phyloP scores from a whole-genome alignment of 192 early-diverging fungal genomes.

The Rhizoclosmatium globosum region DNA sequence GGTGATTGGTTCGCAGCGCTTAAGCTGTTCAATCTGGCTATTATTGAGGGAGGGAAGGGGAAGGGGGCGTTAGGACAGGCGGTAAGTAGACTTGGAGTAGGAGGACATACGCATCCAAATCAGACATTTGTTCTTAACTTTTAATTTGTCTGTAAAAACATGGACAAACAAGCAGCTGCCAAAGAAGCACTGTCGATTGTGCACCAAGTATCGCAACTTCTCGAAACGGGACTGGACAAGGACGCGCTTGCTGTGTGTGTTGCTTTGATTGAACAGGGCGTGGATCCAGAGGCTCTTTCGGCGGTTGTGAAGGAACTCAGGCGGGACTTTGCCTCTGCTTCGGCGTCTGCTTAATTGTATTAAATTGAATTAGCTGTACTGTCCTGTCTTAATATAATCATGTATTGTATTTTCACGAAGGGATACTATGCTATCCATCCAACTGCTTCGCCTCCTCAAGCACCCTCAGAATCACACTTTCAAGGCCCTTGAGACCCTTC shows the following conservation, averaged over 20 bases:
- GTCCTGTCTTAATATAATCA: too few relatives aligned
- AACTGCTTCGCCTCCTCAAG: constrained; percentile 35
- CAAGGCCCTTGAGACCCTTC: constrained; percentile 84
- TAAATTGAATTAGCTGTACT: too few relatives aligned
- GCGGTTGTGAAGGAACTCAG: constrained; percentile 59
- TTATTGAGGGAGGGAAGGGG: neutral
- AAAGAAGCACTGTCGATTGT: constrained; percentile 60
- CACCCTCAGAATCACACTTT: constrained; percentile 79
- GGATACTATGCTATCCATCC: too few relatives aligned
- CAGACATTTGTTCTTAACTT: neutral
- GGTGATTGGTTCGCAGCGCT: constrained; percentile 89
- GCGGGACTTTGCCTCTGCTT: neutral
- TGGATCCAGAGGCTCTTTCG: constrained; percentile 81
- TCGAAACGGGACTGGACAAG: constrained; percentile 77
- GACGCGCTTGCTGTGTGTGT: constrained; percentile 78
- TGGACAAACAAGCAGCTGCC: neutral
- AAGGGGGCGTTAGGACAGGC: neutral
- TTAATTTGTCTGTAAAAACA: neutral
- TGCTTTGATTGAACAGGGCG: constrained; percentile 79
- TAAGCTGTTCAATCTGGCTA: constrained; percentile 82
- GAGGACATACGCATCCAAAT: constrained; percentile 18
- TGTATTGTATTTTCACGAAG: too few relatives aligned
- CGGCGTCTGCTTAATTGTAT: too few relatives aligned
- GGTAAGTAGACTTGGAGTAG: neutral
- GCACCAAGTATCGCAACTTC: constrained; percentile 74